Conservation (phyloP, 306 rosid species). For the Alnus glutinosa region DNA sequence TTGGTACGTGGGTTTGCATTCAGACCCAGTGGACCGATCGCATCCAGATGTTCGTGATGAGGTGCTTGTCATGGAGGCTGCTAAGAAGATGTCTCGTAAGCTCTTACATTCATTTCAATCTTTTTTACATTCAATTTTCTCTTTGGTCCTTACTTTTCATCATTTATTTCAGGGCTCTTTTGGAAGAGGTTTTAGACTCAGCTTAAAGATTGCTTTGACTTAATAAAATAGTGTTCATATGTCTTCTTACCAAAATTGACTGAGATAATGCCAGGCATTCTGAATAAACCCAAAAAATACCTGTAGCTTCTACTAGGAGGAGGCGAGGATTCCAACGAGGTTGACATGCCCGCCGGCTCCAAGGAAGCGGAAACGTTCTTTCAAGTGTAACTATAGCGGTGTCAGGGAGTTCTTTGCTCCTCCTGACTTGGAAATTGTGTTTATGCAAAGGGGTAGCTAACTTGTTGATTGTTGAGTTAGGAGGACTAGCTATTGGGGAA, state of each 20-base stretch:
- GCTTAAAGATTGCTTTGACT: conserved; percentile 20
- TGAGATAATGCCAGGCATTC: no score
- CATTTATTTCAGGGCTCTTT: conserved; percentile 13
- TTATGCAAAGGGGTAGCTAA: conserved; percentile 57
- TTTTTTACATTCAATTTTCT: conserved; percentile 11
- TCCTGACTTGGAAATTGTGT: conserved; percentile 78
- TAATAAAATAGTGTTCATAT: conserved; percentile 17
- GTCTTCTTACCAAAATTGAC: conserved; percentile 18
- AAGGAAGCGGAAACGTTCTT: conserved; percentile 59
- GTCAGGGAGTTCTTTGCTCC: conserved; percentile 69
- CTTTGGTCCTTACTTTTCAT: conserved; percentile 1
- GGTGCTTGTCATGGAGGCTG: conserved; percentile 62
- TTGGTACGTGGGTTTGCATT: conserved; percentile 73
- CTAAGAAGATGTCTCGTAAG: conserved; percentile 51
- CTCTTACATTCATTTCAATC: conserved; percentile 10
- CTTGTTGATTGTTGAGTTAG: not conserved
- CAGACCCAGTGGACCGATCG: conserved; percentile 83
- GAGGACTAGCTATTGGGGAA: no score
- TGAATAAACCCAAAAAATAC: no score
- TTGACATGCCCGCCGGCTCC: conserved; percentile 87
- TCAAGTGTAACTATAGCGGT: conserved; percentile 54
- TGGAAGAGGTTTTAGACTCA: conserved; percentile 14
- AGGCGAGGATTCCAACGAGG: conserved; percentile 49
- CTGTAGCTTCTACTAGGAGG: conserved; percentile 77
- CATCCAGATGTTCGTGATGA: conserved; percentile 92